These are phyloP conservation scores for Sporisorium scitamineum DNA, from an alignment of 1,284 basidiomycete species.

Conservation along the genomic window DNA sequence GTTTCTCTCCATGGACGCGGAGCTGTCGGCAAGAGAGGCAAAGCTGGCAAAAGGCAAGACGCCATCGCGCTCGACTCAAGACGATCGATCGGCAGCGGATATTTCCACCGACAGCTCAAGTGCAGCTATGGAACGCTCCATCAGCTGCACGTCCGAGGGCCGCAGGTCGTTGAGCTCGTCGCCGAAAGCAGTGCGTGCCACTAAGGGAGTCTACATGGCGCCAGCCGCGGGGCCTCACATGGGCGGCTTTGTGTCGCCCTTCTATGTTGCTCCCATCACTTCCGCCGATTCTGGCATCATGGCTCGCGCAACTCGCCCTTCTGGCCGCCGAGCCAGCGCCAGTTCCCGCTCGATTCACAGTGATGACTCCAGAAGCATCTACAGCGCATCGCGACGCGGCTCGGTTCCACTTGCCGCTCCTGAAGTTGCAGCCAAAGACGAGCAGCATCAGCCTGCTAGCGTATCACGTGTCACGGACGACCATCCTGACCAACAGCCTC, in stretches of 20 bases:
- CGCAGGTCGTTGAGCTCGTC: slow-evolving; percentile 34
- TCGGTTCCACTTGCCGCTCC: slow-evolving; percentile 25
- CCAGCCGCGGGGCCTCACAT: slow-evolving; percentile 41
- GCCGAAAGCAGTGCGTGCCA: slow-evolving; percentile 27
- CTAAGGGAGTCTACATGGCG: slow-evolving; percentile 40
- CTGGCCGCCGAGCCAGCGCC: slow-evolving; percentile 37
- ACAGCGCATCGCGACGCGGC: slow-evolving; percentile 29
- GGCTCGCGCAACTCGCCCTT: slow-evolving; percentile 16
- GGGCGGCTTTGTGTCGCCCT: slow-evolving; percentile 46
- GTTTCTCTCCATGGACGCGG: slow-evolving; percentile 40
- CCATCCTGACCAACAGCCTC: slow-evolving; percentile 6
- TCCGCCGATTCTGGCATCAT: slow-evolving; percentile 40
- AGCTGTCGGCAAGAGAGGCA: slow-evolving; percentile 12
- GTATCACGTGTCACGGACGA: background rate
- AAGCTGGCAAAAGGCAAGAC: slow-evolving; percentile 15
- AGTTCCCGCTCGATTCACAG: slow-evolving; percentile 38
- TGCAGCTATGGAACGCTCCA: slow-evolving; percentile 16
- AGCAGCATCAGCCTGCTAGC: background rate
- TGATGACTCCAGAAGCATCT: slow-evolving; percentile 37
- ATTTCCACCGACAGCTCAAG: slow-evolving; percentile 2
- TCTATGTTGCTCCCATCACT: slow-evolving; percentile 46
- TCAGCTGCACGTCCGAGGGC: slow-evolving; percentile 30
- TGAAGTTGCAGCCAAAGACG: slow-evolving; percentile 5
- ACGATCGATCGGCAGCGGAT: background rate
- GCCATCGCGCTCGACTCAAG: background rate